Evolutionary conservation across 2,329 filamentous ascomycete species (phyloP).

Genomic region (Basipetospora sp.): DNA sequence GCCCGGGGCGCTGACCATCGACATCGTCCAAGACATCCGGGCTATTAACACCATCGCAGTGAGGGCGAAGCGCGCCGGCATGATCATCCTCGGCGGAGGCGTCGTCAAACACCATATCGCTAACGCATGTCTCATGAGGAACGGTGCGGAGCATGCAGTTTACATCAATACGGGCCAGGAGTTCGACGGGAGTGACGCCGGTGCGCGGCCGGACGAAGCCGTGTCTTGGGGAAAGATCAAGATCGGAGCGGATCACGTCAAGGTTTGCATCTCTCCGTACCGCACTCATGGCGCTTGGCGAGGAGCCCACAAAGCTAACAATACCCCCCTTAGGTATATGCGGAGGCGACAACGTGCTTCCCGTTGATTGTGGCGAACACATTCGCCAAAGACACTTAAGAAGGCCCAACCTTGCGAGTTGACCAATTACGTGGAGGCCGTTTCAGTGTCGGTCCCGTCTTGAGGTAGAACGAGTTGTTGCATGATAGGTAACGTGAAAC

Average conservation of each 20-base stretch:
- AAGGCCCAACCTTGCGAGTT: conserved; percentile 4
- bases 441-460: too few relatives aligned
- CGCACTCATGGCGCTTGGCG: not conserved
- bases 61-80: conserved; percentile 72
- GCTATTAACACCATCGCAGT: conserved; percentile 86
- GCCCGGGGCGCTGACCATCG: conserved; percentile 65
- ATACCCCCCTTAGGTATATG: conserved; percentile 35
- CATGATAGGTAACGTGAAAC: too few relatives aligned
- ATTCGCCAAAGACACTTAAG: conserved; percentile 39
- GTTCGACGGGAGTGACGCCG: conserved; percentile 93
- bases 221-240: conserved; percentile 99
- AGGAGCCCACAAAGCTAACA: too few relatives aligned
- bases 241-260: conserved; percentile 70
- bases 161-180: conserved; percentile 97
- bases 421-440: too few relatives aligned
- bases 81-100: conserved; percentile 89
- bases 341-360: conserved; percentile 50
- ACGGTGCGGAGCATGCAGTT: conserved; percentile 89
- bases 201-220: conserved; percentile 86
- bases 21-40: conserved; percentile 88
- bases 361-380: conserved; percentile 53
- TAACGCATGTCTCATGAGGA: conserved; percentile 93
- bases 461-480: too few relatives aligned
- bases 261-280: conserved; percentile 38
- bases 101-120: conserved; percentile 98